These are phyloP conservation scores for Amoebophrya sp. DNA, from an alignment of 169 alveolate species.

Conservation along the genomic window DNA sequence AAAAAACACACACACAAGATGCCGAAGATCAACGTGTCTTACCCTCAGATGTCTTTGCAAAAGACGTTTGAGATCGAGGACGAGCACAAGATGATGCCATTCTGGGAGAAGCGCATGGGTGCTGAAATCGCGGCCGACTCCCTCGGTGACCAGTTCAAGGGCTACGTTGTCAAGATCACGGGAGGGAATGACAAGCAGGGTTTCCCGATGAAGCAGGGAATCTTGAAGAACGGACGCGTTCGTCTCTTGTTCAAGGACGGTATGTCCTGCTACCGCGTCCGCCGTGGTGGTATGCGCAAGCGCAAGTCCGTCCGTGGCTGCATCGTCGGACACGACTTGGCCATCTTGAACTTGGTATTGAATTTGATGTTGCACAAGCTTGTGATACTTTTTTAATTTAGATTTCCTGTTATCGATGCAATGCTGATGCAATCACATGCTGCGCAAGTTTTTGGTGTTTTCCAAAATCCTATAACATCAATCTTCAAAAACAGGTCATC, in stretches of 20 bases:
- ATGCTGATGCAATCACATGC: neutral
- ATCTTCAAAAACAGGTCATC: too few relatives aligned
- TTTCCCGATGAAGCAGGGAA: constrained; percentile 99
- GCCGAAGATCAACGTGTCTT: constrained; percentile 53
- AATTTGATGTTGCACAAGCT: neutral
- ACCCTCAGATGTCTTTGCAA: constrained; percentile 92
- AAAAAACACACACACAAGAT: too few relatives aligned
- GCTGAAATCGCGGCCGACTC: constrained; percentile 95
- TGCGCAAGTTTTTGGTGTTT: too few relatives aligned
- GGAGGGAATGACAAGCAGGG: constrained; percentile 95
- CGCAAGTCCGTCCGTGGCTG: constrained; percentile 99
- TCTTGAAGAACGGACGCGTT: constrained; percentile 76
- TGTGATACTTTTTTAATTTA: neutral
- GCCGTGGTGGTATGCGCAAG: constrained; percentile 95
- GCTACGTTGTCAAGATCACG: constrained; percentile 83
- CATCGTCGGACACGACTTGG: constrained; percentile 97
- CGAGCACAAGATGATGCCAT: constrained; percentile 91
- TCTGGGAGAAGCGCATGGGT: constrained; percentile 96
- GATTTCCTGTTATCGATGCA: neutral
- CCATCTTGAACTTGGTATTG: constrained; percentile 82
- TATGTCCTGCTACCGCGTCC: constrained; percentile 87
- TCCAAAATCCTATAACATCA: too few relatives aligned
- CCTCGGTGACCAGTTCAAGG: constrained; percentile 96
- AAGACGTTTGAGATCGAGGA: constrained; percentile 97
- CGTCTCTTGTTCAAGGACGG: constrained; percentile 77